phyloP scores from a whole-genome alignment of 202 grass and related monocot species.

The Saccharum hybrid region DNA sequence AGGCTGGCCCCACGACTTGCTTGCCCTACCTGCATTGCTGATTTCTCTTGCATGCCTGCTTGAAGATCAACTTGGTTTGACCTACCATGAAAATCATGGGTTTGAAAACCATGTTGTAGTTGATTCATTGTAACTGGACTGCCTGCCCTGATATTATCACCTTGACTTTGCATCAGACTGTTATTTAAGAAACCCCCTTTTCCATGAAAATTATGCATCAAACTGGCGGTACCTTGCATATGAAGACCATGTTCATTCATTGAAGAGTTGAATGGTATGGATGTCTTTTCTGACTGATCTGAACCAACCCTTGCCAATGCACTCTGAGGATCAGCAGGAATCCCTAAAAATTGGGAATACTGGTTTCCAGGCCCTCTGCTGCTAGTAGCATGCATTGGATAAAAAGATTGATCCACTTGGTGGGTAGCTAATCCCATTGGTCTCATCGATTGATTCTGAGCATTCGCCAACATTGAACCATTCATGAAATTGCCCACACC shows the following conservation, averaged over 20 bases:
- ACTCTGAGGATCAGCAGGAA: constrained; percentile 66
- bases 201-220: constrained; percentile 73
- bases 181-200: constrained; percentile 67
- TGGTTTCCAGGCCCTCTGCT: constrained; percentile 64
- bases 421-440: constrained; percentile 62
- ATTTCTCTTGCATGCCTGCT: constrained; percentile 65
- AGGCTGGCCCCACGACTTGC: constrained; percentile 73
- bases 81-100: constrained; percentile 60
- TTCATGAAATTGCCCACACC: constrained; percentile 64
- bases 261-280: constrained; percentile 64
- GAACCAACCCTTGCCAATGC: constrained; percentile 50
- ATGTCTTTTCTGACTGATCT: constrained; percentile 59
- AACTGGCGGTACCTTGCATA: constrained; percentile 58
- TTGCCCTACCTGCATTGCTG: constrained; percentile 55
- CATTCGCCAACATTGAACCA: constrained; percentile 65
- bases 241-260: constrained; percentile 55
- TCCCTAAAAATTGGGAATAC: constrained; percentile 73
- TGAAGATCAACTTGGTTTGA: constrained; percentile 60
- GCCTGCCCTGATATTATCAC: constrained; percentile 60
- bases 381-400: constrained; percentile 65
- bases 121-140: constrained; percentile 66
- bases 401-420: constrained; percentile 79
- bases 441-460: constrained; percentile 68
- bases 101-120: constrained; percentile 61
- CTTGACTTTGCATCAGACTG: constrained; percentile 52